phyloP scores from a whole-genome alignment of 2,329 filamentous ascomycete species.

The Ascocoryne sarcoides region DNA sequence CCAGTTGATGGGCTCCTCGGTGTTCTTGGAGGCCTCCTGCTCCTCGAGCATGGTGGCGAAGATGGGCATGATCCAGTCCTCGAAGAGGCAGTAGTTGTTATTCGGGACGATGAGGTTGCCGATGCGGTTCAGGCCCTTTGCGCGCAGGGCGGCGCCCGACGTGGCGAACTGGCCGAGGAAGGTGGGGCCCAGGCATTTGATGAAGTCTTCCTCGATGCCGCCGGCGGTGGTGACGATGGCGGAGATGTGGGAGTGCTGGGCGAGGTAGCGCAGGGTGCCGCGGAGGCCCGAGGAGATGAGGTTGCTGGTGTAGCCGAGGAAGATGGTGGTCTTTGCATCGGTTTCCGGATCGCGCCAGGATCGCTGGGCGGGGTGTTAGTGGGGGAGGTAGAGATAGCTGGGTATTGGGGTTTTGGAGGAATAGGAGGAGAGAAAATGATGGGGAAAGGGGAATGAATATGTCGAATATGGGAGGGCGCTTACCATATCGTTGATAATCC shows the following conservation, averaged over 20 bases:
- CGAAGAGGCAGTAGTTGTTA: slow-evolving; percentile 93
- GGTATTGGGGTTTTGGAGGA: neutral
- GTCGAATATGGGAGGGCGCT: neutral
- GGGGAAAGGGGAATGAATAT: neutral
- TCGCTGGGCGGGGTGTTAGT: slow-evolving; percentile 41
- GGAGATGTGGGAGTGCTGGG: slow-evolving; percentile 85
- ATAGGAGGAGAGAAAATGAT: neutral
- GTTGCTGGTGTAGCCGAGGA: slow-evolving; percentile 95
- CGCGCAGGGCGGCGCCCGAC: slow-evolving; percentile 66
- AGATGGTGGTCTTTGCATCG: slow-evolving; percentile 77
- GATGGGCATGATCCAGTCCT: slow-evolving; percentile 95
- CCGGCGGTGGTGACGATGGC: slow-evolving; percentile 93
- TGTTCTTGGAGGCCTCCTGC: slow-evolving; percentile 70
- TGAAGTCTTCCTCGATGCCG: slow-evolving; percentile 93
- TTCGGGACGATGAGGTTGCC: slow-evolving; percentile 95
- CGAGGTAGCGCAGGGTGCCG: slow-evolving; percentile 84
- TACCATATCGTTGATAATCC: slow-evolving; percentile 96
- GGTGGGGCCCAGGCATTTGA: slow-evolving; percentile 93
- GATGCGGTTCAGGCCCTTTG: slow-evolving; percentile 87
- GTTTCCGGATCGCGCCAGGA: slow-evolving; percentile 75
- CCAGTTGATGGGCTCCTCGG: slow-evolving; percentile 70
- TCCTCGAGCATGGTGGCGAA: slow-evolving; percentile 90
- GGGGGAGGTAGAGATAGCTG: neutral
- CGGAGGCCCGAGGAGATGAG: slow-evolving; percentile 92
- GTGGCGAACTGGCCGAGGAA: slow-evolving; percentile 84